phyloP scores from a whole-genome alignment of 768 basidiomycete species.

The Lentinula sp. region DNA sequence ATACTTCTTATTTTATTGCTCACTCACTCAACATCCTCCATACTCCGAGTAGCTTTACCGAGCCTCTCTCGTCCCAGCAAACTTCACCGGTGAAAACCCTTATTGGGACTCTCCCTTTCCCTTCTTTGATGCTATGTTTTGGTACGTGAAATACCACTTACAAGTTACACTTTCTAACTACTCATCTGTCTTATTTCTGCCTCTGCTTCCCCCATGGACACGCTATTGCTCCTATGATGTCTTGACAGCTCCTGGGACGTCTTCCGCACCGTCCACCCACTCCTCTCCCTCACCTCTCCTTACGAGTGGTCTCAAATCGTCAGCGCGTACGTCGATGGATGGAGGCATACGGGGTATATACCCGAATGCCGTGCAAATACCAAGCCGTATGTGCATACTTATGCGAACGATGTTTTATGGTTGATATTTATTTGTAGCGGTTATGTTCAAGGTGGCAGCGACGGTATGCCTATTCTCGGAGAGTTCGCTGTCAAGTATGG shows the following conservation, averaged over 20 bases:
- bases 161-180: slow-evolving; percentile 1
- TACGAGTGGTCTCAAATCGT: slow-evolving; percentile 41
- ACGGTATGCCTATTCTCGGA: slow-evolving; percentile 47
- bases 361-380: slow-evolving; percentile 47
- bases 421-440: slow-evolving; percentile 21
- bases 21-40: not conserved
- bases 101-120: slow-evolving; percentile 41
- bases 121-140: slow-evolving; percentile 47
- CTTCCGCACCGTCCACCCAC: slow-evolving; percentile 46
- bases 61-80: slow-evolving; percentile 43
- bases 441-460: slow-evolving; percentile 43
- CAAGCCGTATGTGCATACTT: slow-evolving; percentile 28
- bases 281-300: slow-evolving; percentile 39
- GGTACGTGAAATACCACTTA: slow-evolving; percentile 18
- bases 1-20: not conserved
- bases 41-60: slow-evolving; percentile 34
- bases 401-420: not conserved
- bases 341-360: slow-evolving; percentile 42
- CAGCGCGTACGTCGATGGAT: slow-evolving; percentile 44
- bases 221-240: not conserved
- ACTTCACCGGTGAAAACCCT: slow-evolving; percentile 43
- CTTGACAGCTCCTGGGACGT: slow-evolving; percentile 42
- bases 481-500: slow-evolving; percentile 46
- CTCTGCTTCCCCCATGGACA: not conserved
- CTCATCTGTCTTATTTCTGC: not conserved